Base-by-base conservation (phyloP, 1,284 basidiomycete species). In the Pterula multifida region DNA sequence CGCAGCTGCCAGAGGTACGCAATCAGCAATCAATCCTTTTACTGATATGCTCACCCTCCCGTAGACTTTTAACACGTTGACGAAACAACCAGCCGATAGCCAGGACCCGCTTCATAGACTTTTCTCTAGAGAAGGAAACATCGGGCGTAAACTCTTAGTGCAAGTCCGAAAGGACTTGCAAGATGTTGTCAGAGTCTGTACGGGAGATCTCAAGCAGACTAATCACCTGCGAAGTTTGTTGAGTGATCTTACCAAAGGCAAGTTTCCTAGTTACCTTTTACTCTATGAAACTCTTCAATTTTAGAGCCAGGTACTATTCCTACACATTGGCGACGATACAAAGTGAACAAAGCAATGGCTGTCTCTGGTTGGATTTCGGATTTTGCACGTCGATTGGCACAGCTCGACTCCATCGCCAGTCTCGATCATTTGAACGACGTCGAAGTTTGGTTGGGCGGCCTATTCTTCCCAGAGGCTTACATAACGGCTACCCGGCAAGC, bases 381-480 rank as follows among this genome's bases (percentile, higher is more conserved):
- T 63, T 75, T 96, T 45, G 71, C 78, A 25, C 77, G 79, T 45
- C 81, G 93, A 22, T 67, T 97, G 35, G 74, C 66, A 19, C 94
- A 96, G 63, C 75, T 97, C 32, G 79, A 90, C 52, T 66, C 70
- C n/a, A 82, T 95, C 54, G 80, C 87, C 0, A 63, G 68, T 3
- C 70, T 83, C 50, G 78, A 84, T 55, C 78, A 76, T 57, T 66
- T 88, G 52, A 78, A 71, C 55, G 73, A 88, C 54, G 73, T 92
- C 28, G 84, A 88, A 63, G 85, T 90, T 35, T 91, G 89, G 86
- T 75, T 96, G 12, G 92, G 93, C 26, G 89, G 90, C 0, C 65
- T 97, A 49, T 96, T 97, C 77, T 93, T 90, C 75, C 94, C 94
- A 1, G 90, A 94, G 61, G 92, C 91, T 2, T 96, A 92, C 64